Base-by-base conservation (phyloP, 768 basidiomycete genomes). In the Tephrocybe sp. region DNA sequence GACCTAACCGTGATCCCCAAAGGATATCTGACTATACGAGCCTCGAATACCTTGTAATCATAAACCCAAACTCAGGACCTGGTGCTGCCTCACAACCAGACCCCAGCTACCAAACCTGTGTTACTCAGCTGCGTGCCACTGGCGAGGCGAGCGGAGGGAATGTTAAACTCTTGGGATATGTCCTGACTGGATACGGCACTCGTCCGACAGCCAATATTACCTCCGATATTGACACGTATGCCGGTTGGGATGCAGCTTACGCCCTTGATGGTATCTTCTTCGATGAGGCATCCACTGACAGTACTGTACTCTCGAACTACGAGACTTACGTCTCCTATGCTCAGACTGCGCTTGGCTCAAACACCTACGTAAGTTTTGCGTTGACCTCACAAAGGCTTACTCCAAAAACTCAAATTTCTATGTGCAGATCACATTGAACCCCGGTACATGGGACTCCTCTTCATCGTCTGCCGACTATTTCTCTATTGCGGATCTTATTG, bases 241-340 rank as follows among this genome's bases (percentile, higher is more conserved):
- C 49, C 4, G 47, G 52, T 1, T 72, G 71, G 71, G 45, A 48
- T 0, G 44, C 54, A 9, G 46, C 64, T 1, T 72, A 70, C 49
- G 46, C 57, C 9, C 60, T 58, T 0, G 57, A 65, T 16, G 70
- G 71, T 1, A 68, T 73, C 16, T 71, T 71, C 53, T 69, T 70
- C 54, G 70, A 73, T 39, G 61, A 73, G 51, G 65, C 61, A 3
- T 44, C 56, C 6, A 59, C 57, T 2, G 47, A 47, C 15, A 44
- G 49, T 9, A 31, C 21, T 4, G 42, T 59, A n/a, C 24, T 70
- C 8, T 27, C 53, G 1, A 53, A 38, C 36, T 72, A 71, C 38
- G 47, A 59, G 34, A 45, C 34, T 5, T 69, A 60, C 42, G 51
- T 56, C 2, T 25, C 52, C 1, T 25, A 48, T 8, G 64, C 61